Percentiles rank a stretch among this genome's conserved stretches.
Conservation (phyloP, 2,329 filamentous ascomycete genomes). For the Aplosporella prunicola region DNA sequence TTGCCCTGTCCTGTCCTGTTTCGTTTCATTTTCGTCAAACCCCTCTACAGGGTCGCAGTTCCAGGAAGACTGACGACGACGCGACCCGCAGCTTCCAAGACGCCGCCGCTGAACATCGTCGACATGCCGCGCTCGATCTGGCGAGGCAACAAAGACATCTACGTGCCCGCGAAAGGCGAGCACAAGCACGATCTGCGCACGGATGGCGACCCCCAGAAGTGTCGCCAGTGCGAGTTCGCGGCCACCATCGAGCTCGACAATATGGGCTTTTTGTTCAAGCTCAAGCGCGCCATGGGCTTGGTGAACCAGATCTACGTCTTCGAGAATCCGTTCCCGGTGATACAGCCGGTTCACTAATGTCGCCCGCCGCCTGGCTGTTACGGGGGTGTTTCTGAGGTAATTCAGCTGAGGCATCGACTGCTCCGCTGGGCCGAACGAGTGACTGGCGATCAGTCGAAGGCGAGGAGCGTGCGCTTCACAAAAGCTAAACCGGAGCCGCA, state of each 20-base stretch:
- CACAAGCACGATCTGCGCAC: neutral
- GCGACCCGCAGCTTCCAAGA: neutral
- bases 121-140: neutral
- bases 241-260: conserved; percentile 1
- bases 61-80: too few relatives aligned
- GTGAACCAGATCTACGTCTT: neutral
- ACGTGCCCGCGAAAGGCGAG: neutral
- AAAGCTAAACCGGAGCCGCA: too few relatives aligned
- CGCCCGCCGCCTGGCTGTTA: too few relatives aligned
- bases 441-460: too few relatives aligned
- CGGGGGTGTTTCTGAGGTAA: too few relatives aligned
- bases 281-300: neutral
- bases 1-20: neutral
- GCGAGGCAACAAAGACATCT: neutral
- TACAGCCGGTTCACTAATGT: too few relatives aligned
- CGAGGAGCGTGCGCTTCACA: too few relatives aligned
- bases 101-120: neutral
- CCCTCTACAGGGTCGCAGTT: too few relatives aligned
- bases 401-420: too few relatives aligned
- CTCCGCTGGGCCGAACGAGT: too few relatives aligned
- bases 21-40: neutral
- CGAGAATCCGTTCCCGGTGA: neutral
- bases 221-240: neutral
- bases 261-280: neutral
- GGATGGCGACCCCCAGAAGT: neutral